Evolutionary conservation across 2,329 filamentous ascomycete species (phyloP), one percentile per base, ranked within the genome.

Genomic region (Xylaria multiplex): DNA sequence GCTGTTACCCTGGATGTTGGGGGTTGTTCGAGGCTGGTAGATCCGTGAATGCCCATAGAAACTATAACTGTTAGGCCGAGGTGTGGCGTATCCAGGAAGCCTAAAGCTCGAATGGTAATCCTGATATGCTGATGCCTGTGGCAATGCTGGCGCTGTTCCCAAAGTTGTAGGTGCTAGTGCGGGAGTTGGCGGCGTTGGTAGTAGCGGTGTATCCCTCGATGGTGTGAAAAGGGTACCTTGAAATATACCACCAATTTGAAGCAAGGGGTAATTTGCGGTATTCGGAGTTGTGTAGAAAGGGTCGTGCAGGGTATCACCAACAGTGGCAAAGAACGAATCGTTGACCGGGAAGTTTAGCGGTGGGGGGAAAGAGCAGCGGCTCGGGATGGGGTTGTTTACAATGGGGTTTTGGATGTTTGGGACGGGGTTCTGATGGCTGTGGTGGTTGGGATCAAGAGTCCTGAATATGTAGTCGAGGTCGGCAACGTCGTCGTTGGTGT

Each of bases 21-120:
- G 59, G 9, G 59, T 43, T 19, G 61, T 30, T 48, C 42, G 59
- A 22, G 46, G 40, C 27, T 71, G 71, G 7, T 65, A 65, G 30
- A 55, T 63, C 49, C 53, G 65, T 11, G 40, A 54, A 46, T 64
- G 64, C 58, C 59, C 62, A 56, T 56, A 19, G 19, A 45, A 45
- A 16, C 32, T 19, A 40, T 61, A 61, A 19, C 46, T 22, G 22
- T 45, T 56, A n/a, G 27, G 43, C 58, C n/a, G 43, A 40, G 37
- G 32, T 27, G 32, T 13, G 22, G 35, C 5, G 16, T 57, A 60
- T n/a, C 35, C 30, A 24, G 56, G 24, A 7, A 27, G 19, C 37
- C 11, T 13, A 9, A 45, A 40, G 35, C n/a, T 50, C n/a, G 50
- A 24, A 37, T 53, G n/a, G 24, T 37, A 50, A 50, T 43, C 27